Evolutionary conservation across 495 filamentous ascomycete genomes (phyloP).

Genomic region (Diplogelasinospora grovesii): DNA sequence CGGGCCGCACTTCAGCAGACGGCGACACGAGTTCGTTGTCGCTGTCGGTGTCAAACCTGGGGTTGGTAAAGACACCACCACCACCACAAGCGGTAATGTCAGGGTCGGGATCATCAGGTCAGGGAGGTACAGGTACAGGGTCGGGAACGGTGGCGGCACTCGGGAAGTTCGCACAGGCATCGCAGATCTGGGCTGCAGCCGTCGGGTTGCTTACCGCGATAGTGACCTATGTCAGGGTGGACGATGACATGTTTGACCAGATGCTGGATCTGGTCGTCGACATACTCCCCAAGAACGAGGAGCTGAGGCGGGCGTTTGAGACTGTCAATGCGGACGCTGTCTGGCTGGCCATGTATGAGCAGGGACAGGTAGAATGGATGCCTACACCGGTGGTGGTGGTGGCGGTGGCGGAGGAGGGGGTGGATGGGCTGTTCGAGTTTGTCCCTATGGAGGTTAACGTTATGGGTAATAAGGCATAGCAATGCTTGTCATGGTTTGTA

Average conservation of each 20-base stretch:
- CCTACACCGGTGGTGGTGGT: conserved; percentile 31
- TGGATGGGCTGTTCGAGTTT: no score
- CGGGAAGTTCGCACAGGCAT: conserved; percentile 46
- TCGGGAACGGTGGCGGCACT: conserved; percentile 24
- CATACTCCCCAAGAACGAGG: conserved; percentile 31
- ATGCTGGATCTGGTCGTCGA: conserved; percentile 53
- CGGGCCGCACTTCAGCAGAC: neutral
- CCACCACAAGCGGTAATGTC: neutral
- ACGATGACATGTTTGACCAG: conserved; percentile 62
- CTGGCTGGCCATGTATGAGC: conserved; percentile 53
- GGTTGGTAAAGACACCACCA: neutral
- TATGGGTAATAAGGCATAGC: no score
- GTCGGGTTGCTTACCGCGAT: conserved; percentile 47
- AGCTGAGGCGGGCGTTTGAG: conserved; percentile 50
- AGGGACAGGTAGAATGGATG: conserved; percentile 25
- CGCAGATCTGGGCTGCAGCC: conserved; percentile 53
- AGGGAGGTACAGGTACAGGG: conserved; percentile 17
- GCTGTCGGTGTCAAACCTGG: neutral
- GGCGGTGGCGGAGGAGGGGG: no score
- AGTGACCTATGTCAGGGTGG: conserved; percentile 49
- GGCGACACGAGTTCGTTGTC: neutral
- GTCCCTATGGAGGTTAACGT: conserved; percentile 4
- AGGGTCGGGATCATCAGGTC: neutral
- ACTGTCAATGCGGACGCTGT: conserved; percentile 62
- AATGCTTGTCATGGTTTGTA: no score